Evolutionary conservation across 2,329 filamentous ascomycete genomes (phyloP), one percentile per base, ranked within the genome.

Genomic region (Aspergillus fijiensis): DNA sequence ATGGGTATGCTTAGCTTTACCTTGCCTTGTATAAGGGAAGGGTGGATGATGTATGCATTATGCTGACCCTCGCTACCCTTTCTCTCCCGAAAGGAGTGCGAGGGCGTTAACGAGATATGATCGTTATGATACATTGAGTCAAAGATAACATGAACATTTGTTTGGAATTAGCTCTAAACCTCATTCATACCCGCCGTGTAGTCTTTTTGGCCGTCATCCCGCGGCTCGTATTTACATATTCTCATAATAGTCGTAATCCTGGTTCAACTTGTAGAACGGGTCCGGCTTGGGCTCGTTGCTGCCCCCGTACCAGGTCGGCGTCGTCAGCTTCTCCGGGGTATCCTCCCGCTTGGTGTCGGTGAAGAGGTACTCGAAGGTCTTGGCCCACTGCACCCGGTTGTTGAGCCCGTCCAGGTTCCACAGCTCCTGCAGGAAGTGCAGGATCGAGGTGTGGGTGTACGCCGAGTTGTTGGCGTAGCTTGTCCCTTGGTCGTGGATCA

Each of bases 351-450:
- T 57, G 35, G 57, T 48, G 16, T 52, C 49, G 6, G 64, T 60
- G 52, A 77, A 77, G 25, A 76, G 63, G 51, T 73, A 62, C 62
- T 78, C 74, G 55, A 78, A 78, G 0, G 74, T 77, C 67, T 77
- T 76, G 47, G 76, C 74, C 75, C 76, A 78, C 58, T 77, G 74
- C 16, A 79, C 76, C 2, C 76, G 71, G 56, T 77, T 77, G 61
- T 78, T 77, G 16, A 79, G 55, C 2, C 74, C 73, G 33, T 78
- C 71, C 16, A 79, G 64, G 0, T 63, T 69, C 76, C 77, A 78
- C 11, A 79, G 66, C 52, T 77, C 70, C 63, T 78, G 75, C 47
- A 79, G 59, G 66, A 77, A 77, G 51, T 78, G 76, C 60, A 78
- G 63, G 57, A 78, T 66, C 11, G 72, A 76, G 19, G 69, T 71